These are phyloP conservation scores for Blastobotrys americana DNA, from an alignment of 805 yeast genomes.

Conservation along the genomic window DNA sequence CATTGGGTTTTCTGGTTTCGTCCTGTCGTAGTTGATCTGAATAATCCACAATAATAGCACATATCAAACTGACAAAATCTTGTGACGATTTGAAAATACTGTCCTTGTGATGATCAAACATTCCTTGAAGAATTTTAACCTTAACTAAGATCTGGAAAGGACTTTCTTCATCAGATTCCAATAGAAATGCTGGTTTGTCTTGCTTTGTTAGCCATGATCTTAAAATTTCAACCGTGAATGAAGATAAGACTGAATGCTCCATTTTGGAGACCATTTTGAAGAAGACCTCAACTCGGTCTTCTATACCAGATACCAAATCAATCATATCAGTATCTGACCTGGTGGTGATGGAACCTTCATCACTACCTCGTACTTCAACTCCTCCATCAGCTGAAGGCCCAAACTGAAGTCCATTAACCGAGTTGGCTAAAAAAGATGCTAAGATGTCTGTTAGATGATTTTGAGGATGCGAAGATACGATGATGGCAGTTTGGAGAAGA, in stretches of 20 bases:
- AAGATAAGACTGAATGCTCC: conserved; percentile 40
- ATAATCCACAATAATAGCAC: conserved; percentile 34
- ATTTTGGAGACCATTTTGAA: conserved; percentile 42
- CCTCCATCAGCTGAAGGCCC: not conserved
- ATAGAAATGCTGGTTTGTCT: conserved; percentile 18
- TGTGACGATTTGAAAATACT: conserved; percentile 48
- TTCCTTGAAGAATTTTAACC: conserved; percentile 54
- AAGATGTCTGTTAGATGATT: not conserved
- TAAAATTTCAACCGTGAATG: conserved; percentile 45
- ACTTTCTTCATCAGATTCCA: conserved; percentile 32
- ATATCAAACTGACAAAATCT: conserved; percentile 47
- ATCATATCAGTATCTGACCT: conserved; percentile 1
- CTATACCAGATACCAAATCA: not conserved
- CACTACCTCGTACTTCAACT: not conserved
- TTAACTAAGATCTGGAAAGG: conserved; percentile 54
- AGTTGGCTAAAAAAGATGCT: not conserved
- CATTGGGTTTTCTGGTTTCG: conserved; percentile 11
- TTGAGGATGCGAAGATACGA: not conserved
- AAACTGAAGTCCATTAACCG: not conserved
- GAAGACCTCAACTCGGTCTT: conserved; percentile 30
- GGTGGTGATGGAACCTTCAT: too few species aligned
- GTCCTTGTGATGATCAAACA: conserved; percentile 53
- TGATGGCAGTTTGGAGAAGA: conserved; percentile 6
- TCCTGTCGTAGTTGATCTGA: conserved; percentile 25
- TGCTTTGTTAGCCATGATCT: conserved; percentile 48